Evolutionary conservation across 1,284 basidiomycete genomes (phyloP).

Genomic region (Irpex sp.): DNA sequence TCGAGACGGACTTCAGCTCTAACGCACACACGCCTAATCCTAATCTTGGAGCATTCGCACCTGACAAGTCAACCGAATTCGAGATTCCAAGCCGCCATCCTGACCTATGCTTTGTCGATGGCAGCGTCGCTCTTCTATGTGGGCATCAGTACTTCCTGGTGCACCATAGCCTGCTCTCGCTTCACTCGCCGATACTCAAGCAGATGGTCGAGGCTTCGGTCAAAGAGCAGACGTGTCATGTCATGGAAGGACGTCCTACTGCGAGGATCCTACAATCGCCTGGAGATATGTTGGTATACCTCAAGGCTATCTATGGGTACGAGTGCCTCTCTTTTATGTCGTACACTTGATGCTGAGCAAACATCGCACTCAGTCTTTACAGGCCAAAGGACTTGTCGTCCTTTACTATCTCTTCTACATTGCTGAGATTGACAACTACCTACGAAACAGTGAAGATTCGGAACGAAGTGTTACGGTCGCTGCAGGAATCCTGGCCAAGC

Average conservation of each 20-base stretch:
- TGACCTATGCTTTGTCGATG: constrained; percentile 62
- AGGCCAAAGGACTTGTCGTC: constrained; percentile 39
- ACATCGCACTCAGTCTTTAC: constrained; percentile 1
- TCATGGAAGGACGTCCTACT: constrained; percentile 51
- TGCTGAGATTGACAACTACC: constrained; percentile 60
- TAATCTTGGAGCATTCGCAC: constrained; percentile 3
- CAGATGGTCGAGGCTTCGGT: constrained; percentile 3
- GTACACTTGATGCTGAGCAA: background rate
- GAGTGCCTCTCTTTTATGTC: background rate
- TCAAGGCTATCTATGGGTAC: constrained; percentile 51
- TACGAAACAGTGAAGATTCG: constrained; percentile 57
- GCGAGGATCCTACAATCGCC: constrained; percentile 50
- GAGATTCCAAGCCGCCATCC: constrained; percentile 38
- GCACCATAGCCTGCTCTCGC: constrained; percentile 59
- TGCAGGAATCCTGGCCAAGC: constrained; percentile 54
- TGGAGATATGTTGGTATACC: constrained; percentile 49
- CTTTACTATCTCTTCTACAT: constrained; percentile 45
- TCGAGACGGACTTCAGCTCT: constrained; percentile 40
- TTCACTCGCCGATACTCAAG: constrained; percentile 47
- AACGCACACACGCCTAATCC: constrained; percentile 36
- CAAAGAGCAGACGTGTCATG: constrained; percentile 5
- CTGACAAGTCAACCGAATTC: constrained; percentile 12
- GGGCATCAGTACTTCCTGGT: constrained; percentile 59
- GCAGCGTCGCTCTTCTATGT: constrained; percentile 59
- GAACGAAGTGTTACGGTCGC: constrained; percentile 45